A percentile compares a stretch with the other conserved stretches of the same genome.
Evolutionary conservation across 192 early-diverging fungal species (phyloP).

Genomic region (Entomortierella lignicola): DNA sequence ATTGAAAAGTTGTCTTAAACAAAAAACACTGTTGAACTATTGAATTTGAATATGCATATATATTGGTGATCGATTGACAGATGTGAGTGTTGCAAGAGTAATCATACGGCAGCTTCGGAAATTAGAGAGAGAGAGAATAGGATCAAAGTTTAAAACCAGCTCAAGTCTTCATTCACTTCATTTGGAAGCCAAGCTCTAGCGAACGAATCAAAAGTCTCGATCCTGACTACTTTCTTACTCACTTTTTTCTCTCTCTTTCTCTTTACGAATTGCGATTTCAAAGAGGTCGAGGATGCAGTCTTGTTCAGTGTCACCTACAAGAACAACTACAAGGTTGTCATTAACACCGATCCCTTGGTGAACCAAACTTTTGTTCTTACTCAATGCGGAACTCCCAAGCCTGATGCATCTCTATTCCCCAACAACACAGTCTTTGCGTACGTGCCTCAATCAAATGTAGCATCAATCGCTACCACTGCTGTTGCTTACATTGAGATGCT

Average conservation of each 20-base stretch:
- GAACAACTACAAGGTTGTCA: slow-evolving; percentile 77
- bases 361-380: slow-evolving; percentile 73
- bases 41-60: too few relatives aligned
- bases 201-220: not conserved
- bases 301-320: slow-evolving; percentile 73
- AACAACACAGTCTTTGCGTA: slow-evolving; percentile 57
- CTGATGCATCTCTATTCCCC: slow-evolving; percentile 51
- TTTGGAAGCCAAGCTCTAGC: too few relatives aligned
- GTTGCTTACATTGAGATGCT: slow-evolving; percentile 69
- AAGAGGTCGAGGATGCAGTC: slow-evolving; percentile 61
- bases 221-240: not conserved
- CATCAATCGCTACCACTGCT: slow-evolving; percentile 58
- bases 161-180: too few relatives aligned
- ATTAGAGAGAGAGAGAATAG: too few relatives aligned
- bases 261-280: not conserved
- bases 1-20: too few relatives aligned
- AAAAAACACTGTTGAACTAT: too few relatives aligned
- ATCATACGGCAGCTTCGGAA: too few relatives aligned
- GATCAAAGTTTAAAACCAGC: too few relatives aligned
- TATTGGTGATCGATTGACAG: too few relatives aligned
- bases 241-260: not conserved
- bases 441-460: slow-evolving; percentile 58
- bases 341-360: slow-evolving; percentile 56
- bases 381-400: slow-evolving; percentile 77
- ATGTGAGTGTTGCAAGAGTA: too few relatives aligned